Base-by-base conservation (phyloP, 352 stramenopile species). In the Globisporangium solare region DNA sequence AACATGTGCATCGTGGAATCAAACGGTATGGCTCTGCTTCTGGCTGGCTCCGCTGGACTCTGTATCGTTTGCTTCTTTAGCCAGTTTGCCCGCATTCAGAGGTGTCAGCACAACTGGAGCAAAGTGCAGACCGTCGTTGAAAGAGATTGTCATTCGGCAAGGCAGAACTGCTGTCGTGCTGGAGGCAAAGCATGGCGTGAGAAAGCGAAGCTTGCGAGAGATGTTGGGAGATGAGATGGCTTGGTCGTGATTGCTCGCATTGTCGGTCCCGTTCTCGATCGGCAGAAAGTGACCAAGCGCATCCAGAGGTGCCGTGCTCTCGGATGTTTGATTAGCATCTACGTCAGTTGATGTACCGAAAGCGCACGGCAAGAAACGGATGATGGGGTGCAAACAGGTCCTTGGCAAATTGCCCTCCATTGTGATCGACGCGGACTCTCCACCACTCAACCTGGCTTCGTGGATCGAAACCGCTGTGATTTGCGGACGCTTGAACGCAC, bases 141-240 rank as follows among this genome's bases (percentile, higher is more conserved):
- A 85, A 45, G 75, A 88, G 4, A 87, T 68, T n/a, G 87, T 70
- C 11, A 88, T 53, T 14, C 39, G 47, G 40, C 70, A 88, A 1
- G 64, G 63, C 21, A 64, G 13, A 6, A 82, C 52, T n/a, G 67
- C 47, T 17, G 27, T 53, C 4, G 47, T 48, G 11, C 32, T 51
- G 14, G 51, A 15, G 32, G 24, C 24, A 27, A 86, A 63, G 17
- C 45, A 37, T 15, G 73, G 73, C 2, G 63, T 61, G 10, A 56
- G 56, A 32, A 84, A 67, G 12, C 60, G 60, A 18, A 80, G 47
- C 21, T 60, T 22, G n/a, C 49, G 51, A 17, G 20, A 12, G 4
- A 8, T 20, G 21, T 20, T 37, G 20, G 37, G 6, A 22, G 32
- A 12, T 35, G 50, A 41, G 7, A 32, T 47, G 11, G 31, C 11